Base-by-base conservation (phyloP, 2,329 filamentous ascomycete species). In the Paecilomyces niveus region DNA sequence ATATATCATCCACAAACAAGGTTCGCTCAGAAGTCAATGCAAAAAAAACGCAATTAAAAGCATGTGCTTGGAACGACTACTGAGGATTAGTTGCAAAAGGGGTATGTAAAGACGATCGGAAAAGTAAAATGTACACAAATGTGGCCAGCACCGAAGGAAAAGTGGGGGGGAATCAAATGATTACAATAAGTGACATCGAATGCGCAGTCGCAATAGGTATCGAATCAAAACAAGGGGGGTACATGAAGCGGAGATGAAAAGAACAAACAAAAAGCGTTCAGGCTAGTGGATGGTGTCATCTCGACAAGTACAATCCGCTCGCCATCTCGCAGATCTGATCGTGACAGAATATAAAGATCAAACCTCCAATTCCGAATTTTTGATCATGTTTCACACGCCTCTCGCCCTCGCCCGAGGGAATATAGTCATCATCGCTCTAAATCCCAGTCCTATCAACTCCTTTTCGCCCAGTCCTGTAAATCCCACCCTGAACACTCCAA, bases 221-320 rank as follows among this genome's bases (percentile, higher is more conserved):
- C 73, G 72, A 72, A 69, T 72, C 70, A 74, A 73, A 74, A 72
- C 69, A 74, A 75, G 67, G 64, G 64, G 66, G 64, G 57, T 60
- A 61, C 66, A 83, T 76, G 78, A 80, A 74, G 70, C 79, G 81
- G 81, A 69, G 78, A 60, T 29, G 64, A 65, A 63, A 58, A 57
- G 35, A 59, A 64, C 39, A 45, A 18, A 29, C 7, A 29, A 29
- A 29, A 45, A 45, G 15, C n/a, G n/a, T 18, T 45, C 39, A 18
- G 39, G 39, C 39, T 21, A 21, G n/a, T 45, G 18, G 39, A 45
- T 45, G 39, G 39, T 18, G 39, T 45, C 39, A 9, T 18, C 39
- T 45, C 39, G 15, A 45, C 39, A 45, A 29, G 26, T 5, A 5
- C 26, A 29, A 45, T n/a, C 39, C 18, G 39, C 9, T 18, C 6